A percentile compares a stretch with the other conserved stretches of the same genome.
Evolutionary conservation across 2,329 filamentous ascomycete genomes (phyloP).

Genomic region (Thyridium curvatum): DNA sequence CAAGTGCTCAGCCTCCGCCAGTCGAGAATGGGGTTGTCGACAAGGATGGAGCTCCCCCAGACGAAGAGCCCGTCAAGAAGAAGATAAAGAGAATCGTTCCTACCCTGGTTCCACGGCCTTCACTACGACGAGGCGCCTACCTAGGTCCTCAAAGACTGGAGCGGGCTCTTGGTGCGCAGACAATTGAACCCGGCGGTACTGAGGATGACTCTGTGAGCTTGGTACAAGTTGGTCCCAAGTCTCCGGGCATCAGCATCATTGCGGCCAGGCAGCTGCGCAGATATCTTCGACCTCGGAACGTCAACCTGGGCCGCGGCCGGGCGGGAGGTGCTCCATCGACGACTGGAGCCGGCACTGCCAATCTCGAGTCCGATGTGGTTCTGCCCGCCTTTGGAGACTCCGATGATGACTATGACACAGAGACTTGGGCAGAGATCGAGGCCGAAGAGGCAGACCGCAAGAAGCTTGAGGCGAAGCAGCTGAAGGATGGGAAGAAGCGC

Average conservation of each 20-base stretch:
- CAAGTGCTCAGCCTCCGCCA: too few species aligned
- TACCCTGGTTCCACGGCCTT: constrained; percentile 7
- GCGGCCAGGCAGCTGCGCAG: background rate
- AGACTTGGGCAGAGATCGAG: constrained; percentile 49
- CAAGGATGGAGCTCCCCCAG: background rate
- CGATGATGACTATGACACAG: constrained; percentile 27
- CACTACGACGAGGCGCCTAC: too few species aligned
- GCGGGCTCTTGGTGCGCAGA: too few species aligned
- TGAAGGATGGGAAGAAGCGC: background rate
- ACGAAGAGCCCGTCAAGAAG: constrained; percentile 14
- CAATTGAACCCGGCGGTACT: too few species aligned
- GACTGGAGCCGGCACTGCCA: background rate
- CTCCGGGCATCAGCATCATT: too few species aligned
- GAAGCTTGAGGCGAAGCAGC: constrained; percentile 2
- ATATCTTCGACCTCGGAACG: background rate
- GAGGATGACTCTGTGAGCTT: too few species aligned
- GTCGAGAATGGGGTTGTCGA: too few species aligned
- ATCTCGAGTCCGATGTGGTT: constrained; percentile 24
- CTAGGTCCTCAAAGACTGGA: too few species aligned
- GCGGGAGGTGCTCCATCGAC: too few species aligned
- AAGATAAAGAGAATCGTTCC: constrained; percentile 19
- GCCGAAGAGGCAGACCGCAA: constrained; percentile 37
- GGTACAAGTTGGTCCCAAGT: too few species aligned
- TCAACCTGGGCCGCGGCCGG: too few species aligned
- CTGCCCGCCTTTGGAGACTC: constrained; percentile 52